A percentile compares a stretch with the other conserved stretches of the same genome.
phyloP scores from a whole-genome alignment of 306 rosid species.

The Hippophae rhamnoides region DNA sequence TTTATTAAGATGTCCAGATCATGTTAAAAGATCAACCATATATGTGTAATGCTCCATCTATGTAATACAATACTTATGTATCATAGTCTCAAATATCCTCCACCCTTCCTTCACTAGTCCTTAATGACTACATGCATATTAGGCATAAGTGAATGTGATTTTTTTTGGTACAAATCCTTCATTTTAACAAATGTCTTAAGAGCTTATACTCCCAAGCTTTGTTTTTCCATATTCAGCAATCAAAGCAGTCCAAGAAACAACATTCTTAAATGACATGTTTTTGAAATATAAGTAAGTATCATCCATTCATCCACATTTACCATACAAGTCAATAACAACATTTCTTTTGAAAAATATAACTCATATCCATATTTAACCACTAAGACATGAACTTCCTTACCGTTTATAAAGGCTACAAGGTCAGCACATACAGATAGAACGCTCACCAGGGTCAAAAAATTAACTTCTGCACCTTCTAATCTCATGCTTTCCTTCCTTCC shows the following conservation, averaged over 20 bases:
- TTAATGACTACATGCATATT: slow-evolving; percentile 30
- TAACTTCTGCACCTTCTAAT: slow-evolving; percentile 19
- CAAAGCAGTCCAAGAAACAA: slow-evolving; percentile 30
- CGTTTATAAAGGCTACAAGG: slow-evolving; percentile 17
- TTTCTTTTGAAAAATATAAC: slow-evolving; percentile 19
- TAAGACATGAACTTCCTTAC: slow-evolving; percentile 16
- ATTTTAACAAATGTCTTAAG: slow-evolving; percentile 17
- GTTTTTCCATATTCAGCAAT: slow-evolving; percentile 20
- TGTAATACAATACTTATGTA: slow-evolving; percentile 10
- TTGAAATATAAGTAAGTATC: slow-evolving; percentile 17
- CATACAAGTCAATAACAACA: slow-evolving; percentile 24
- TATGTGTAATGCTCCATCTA: slow-evolving; percentile 33
- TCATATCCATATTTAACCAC: slow-evolving; percentile 20
- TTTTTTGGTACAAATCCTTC: slow-evolving; percentile 25
- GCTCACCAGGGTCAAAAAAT: slow-evolving; percentile 23
- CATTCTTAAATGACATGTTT: slow-evolving; percentile 16
- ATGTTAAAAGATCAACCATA: slow-evolving; percentile 26
- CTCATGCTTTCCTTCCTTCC: slow-evolving; percentile 23
- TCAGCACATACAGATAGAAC: slow-evolving; percentile 27
- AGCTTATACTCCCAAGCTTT: slow-evolving; percentile 23
- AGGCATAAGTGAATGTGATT: slow-evolving; percentile 19
- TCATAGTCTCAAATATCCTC: slow-evolving; percentile 21
- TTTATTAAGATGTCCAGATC: slow-evolving; percentile 14
- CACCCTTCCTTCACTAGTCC: slow-evolving; percentile 28
- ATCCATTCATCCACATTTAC: slow-evolving; percentile 25